A percentile compares a stretch with the other conserved stretches of the same genome.
Conservation (phyloP, 495 filamentous ascomycete genomes). For the Symbiotaphrina buchneri region DNA sequence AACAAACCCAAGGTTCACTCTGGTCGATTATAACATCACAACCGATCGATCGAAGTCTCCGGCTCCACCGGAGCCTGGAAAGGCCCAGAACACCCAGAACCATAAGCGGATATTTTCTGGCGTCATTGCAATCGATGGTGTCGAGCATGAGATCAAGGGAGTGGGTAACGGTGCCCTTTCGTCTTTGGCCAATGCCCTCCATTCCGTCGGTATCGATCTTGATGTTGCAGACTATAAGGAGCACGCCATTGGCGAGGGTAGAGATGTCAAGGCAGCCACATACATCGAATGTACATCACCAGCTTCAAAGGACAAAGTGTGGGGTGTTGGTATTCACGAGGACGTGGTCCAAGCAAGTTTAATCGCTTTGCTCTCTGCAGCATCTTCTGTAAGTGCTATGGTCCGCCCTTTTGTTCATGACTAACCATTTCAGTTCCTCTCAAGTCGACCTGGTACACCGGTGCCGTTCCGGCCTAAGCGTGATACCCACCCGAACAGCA, state of each 20-base stretch:
- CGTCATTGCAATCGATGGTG: conserved; percentile 61
- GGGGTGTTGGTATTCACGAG: conserved; percentile 91
- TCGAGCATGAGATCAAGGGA: conserved; percentile 57
- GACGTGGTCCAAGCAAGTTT: conserved; percentile 87
- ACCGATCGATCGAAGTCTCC: conserved; percentile 66
- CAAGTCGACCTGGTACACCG: conserved; percentile 29
- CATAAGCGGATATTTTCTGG: conserved; percentile 72
- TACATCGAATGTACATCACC: conserved; percentile 77
- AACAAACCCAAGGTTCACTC: conserved; percentile 55
- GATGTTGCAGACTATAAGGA: conserved; percentile 94
- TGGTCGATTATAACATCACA: conserved; percentile 84
- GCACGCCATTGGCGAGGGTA: conserved; percentile 66
- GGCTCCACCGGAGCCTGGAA: conserved; percentile 40
- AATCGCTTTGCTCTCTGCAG: conserved; percentile 72
- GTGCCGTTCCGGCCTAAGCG: conserved; percentile 20
- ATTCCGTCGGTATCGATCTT: conserved; percentile 63
- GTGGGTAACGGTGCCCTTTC: conserved; percentile 81
- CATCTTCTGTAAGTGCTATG: conserved; percentile 50
- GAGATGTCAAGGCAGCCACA: conserved; percentile 71
- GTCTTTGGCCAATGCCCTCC: conserved; percentile 62
- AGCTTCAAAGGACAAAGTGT: conserved; percentile 50
- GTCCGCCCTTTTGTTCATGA: neutral
- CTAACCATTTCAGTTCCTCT: conserved; percentile 23
- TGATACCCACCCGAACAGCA: neutral
- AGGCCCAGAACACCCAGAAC: conserved; percentile 50